phyloP scores from a whole-genome alignment of 2,329 filamentous ascomycete genomes.

The Colletotrichum sp. region DNA sequence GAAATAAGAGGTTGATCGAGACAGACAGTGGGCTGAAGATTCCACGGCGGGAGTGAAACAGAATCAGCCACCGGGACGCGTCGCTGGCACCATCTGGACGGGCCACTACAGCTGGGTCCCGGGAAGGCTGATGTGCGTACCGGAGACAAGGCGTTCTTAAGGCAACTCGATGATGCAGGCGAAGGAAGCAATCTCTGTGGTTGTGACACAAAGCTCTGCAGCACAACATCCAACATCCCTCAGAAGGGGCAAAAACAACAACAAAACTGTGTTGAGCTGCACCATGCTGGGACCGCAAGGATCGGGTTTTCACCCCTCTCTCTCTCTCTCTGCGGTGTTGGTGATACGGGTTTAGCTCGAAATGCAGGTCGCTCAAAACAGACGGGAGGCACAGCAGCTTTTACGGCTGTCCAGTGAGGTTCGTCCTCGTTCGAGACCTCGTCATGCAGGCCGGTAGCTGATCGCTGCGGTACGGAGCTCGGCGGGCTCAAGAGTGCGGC shows the following conservation, averaged over 20 bases:
- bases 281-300: constrained; percentile 10
- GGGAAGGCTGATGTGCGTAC: constrained; percentile 16
- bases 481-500: not conserved
- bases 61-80: constrained; percentile 3
- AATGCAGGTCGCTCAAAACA: constrained; percentile 18
- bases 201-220: constrained; percentile 18
- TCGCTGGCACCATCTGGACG: constrained; percentile 14
- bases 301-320: not conserved
- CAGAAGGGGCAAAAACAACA: not conserved
- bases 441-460: constrained; percentile 11
- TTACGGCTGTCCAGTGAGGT: not conserved
- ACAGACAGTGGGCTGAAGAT: constrained; percentile 10
- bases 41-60: constrained; percentile 12
- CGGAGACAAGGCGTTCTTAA: constrained; percentile 9
- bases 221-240: not conserved
- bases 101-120: constrained; percentile 18
- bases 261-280: constrained; percentile 6
- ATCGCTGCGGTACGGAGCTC: constrained; percentile 13
- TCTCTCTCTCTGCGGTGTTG: not conserved
- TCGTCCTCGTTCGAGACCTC: not conserved
- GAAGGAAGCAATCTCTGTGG: constrained; percentile 7
- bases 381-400: constrained; percentile 11
- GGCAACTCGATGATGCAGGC: constrained; percentile 22
- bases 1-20: not conserved
- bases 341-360: constrained; percentile 18